Evolutionary conservation across 176 grass and related monocot species (phyloP), one percentile per base, ranked within the genome.

Genomic region (Aechmea fasciata): DNA sequence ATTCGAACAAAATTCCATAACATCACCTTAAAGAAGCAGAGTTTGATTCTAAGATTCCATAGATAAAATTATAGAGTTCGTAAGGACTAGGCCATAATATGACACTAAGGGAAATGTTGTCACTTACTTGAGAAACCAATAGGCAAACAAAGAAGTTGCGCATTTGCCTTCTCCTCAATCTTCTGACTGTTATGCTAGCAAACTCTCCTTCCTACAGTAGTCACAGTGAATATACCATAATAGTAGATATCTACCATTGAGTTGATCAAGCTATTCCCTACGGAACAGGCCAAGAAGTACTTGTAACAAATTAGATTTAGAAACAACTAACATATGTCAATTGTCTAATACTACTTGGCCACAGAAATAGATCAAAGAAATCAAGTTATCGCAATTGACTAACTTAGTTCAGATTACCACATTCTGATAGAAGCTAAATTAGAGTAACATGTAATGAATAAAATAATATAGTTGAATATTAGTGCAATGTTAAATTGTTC

Each of bases 141-240:
- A 97, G 89, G 70, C 82, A 97, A 47, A 97, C 59, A 63, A 92
- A 87, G 69, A 97, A 97, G 81, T 92, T 97, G 48, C 86, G 79
- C 77, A 90, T 97, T 79, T 97, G 94, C 69, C 94, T 83, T 73
- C 90, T 92, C 51, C 94, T 97, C 80, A 97, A 83, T 79, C 86
- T 92, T 78, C 67, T 90, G 69, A 97, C 89, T 13, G 73, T 10
- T 68, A 78, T 49, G 66, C 84, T 90, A 68, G 69, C 81, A 51
- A 92, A 81, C 76, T 97, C 89, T 63, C 94, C 94, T 82, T 97
- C 94, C 94, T 97, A 68, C 77, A 84, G 64, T 73, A 51, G 76
- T 68, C 52, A 81, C n/a, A 75, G 11, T 14, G 71, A 67, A 77
- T 47, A n/a, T 55, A 55, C 13, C 11, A 41, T 66, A 25, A 83